Base-by-base conservation (phyloP, 1,139 yeast species). In the Suhomyces ambrosiae region DNA sequence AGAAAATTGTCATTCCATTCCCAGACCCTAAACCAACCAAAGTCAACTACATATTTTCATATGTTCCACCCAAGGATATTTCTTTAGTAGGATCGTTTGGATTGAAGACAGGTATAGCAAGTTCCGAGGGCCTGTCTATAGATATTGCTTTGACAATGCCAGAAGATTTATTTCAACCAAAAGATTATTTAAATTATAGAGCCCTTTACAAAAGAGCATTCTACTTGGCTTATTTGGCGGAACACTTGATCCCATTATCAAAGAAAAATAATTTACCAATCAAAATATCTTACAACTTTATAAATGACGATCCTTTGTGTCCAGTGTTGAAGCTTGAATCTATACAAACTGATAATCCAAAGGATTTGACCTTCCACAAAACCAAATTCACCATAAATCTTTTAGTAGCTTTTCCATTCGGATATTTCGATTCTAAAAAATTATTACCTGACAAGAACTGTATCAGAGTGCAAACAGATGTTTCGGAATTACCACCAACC, bases 21-120 rank as follows among this genome's bases (percentile, higher is more conserved):
- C 88, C 94, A 7, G 96, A 88, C 56, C 96, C 96, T 10, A 85
- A 84, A 54, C 95, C 96, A 26, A 64, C 76, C 9, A 66, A 75
- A 28, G 75, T 77, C 35, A 84, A 86, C 53, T 88, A 86, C 61
- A 78, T 76, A 44, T 83, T 90, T 52, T 74, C 79, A 27, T 89
- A 80, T 55, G 61, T 65, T 30, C 69, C 80, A n/a, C 98, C 97
- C 0, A 77, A 76, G 41, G 82, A 80, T 49, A 79, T 90, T 17
- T 80, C 90, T 13, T 74, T 92, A 32, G 83, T 87, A 7, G 97
- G 98, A 1, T 83, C 96, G 7, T 92, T 87, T 64, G 94, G 96
- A 1, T 70, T 90, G 48, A 87, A 87, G 53, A 82, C 96, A 0
- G 88, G 86, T 2, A 83, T 86, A 23, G 75, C 76, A 37, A 82